Evolutionary conservation across 2,329 filamentous ascomycete species (phyloP), one percentile per base, ranked within the genome.

Genomic region (Fusarium tupiense): DNA sequence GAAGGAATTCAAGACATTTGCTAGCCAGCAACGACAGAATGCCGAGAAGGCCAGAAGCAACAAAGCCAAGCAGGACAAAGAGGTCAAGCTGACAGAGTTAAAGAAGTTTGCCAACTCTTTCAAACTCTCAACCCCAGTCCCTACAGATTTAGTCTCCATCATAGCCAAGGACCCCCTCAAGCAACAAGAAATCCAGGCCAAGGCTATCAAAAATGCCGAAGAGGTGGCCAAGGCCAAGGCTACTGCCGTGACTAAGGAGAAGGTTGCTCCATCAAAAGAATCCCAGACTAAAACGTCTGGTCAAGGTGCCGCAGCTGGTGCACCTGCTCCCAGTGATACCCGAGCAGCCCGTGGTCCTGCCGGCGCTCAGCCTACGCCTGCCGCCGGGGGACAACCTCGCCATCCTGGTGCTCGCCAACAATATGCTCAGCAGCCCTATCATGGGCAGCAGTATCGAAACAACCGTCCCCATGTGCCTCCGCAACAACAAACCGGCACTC

Each of bases 81-180:
- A 95, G 75, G 91, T 96, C 74, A 98, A 97, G 83, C 83, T 99
- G 71, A 97, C 94, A 68, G 96, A 99, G 83, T 85, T 99, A 66
- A 97, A 96, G 87, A 98, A 96, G 80, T 99, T 99, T 82, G 94
- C 96, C 2, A 90, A 92, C 76, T 96, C 90, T 80, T 99, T 99
- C 87, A 98, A 98, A 84, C 89, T 99, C 24, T 92, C 93, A 57
- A 98, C 96, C 6, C 95, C 95, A 11, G 95, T 99, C 17, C 96
- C 96, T 3, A 91, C 90, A 59, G 96, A 99, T 82, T 85, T 99
- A 41, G 95, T 99, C 35, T 92, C 94, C 4, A 99, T 99, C 75
- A 92, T 99, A 69, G 96, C 96, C 67, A 99, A 98, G 82, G 96
- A 99, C 80, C 95, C 95, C n/a, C 89, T 87, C 52, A 99, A 98